phyloP scores from a whole-genome alignment of 345 rosid species.

The Eucalyptus dawsonii region DNA sequence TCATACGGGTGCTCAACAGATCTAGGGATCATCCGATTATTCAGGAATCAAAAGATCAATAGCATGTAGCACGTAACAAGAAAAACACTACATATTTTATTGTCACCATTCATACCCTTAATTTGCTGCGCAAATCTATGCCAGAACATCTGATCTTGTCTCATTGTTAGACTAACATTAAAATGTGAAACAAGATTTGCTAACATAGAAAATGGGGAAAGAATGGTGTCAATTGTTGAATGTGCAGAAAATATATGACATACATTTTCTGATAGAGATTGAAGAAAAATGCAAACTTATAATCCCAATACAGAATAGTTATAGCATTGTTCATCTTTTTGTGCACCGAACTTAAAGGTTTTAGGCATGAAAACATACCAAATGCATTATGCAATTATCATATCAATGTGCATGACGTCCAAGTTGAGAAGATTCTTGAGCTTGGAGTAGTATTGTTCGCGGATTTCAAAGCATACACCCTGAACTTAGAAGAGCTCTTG shows the following conservation, averaged over 20 bases:
- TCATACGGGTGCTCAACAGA: slow-evolving; percentile 78
- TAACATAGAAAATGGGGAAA: too few species aligned
- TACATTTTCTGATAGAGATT: rapidly evolving
- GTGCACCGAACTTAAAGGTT: rapidly evolving
- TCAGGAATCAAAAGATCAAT: background rate
- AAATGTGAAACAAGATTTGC: too few species aligned
- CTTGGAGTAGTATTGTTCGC: slow-evolving; percentile 51
- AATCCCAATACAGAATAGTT: background rate
- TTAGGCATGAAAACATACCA: slow-evolving; percentile 29
- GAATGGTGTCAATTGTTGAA: background rate
- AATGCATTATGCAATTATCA: slow-evolving; percentile 75
- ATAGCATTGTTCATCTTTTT: background rate
- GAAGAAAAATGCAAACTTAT: background rate
- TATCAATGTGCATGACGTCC: slow-evolving; percentile 63
- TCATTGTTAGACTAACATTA: too few species aligned
- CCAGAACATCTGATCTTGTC: too few species aligned
- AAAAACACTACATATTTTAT: background rate
- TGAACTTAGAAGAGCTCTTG: slow-evolving; percentile 5
- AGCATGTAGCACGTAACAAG: background rate
- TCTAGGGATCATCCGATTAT: slow-evolving; percentile 42
- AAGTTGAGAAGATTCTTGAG: slow-evolving; percentile 58
- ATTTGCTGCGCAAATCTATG: too few species aligned
- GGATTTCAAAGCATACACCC: slow-evolving; percentile 45
- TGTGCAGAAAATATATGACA: too few species aligned
- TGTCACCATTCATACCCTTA: too few species aligned